Evolutionary conservation across 139 green algal species (phyloP), one percentile per base, ranked within the genome.

Genomic region (Marvania coccoides): DNA sequence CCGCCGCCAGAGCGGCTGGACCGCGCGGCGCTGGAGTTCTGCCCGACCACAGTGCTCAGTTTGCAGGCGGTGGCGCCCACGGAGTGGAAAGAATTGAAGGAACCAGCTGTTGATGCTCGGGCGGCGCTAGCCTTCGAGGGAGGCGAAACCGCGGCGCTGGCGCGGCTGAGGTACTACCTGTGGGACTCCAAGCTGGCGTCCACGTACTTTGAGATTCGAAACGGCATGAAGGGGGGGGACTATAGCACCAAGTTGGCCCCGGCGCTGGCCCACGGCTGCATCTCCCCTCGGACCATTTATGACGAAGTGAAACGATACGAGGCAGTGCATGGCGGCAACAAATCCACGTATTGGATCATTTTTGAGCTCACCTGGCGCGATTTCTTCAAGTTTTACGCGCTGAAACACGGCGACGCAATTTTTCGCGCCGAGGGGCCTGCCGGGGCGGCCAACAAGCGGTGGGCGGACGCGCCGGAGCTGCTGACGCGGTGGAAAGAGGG

Each of bases 331-430:
- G 68, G 72, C 2, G 78, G 75, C 31, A 98, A 96, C 84, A 95
- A 97, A 67, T 88, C 72, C 30, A 98, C 93, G 13, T 96, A 97
- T 77, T 97, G 91, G 91, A 75, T 84, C 5, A 64, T 85, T 12
- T 98, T 97, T 74, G 93, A 98, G 79, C 80, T 98, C 6, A 87
- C 90, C 0, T 97, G 90, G 90, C 67, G 93, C 7, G 93, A 98
- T 74, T 98, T 86, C 73, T 98, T 93, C 78, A 88, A 79, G 30
- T 99, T 93, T 69, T 97, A 88, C 48, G 81, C 83, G 0, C 45
- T 90, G 13, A 97, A 97, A 83, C 87, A 96, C 37, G 94, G 94
- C 29, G 80, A 77, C 64, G 67, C 37, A 24, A 90, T 99, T 36
- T 99, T 99, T 77, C 70, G 79, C 34, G 61, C 86, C 65, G 75